Base-by-base conservation (phyloP, 148 eudicot genomes). In the Gaultheria prostrata region DNA sequence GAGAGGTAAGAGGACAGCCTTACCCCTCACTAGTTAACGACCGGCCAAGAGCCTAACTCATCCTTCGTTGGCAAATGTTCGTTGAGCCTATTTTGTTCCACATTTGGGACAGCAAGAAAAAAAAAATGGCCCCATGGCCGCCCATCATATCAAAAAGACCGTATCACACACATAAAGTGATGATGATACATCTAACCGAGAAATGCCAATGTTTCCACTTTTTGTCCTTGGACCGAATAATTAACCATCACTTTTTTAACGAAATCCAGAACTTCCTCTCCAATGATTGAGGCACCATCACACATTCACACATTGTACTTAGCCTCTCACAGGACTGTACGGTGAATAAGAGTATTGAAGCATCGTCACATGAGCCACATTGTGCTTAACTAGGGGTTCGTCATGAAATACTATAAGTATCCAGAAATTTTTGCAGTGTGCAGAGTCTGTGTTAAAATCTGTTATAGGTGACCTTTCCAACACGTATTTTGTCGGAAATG, bases 401-500 rank as follows among this genome's bases (percentile, higher is more conserved):
- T 79, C 82, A 50, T 61, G 61, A 45, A 70, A 65, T n/a, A n/a
- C n/a, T 76, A 70, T 80, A 21, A 59, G 2, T 80, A 71, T 80
- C 63, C 2, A 14, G 5, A 75, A 20, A 80, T 87, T 69, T 80
- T 83, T 87, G 86, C 92, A 93, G 97, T 95, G 97, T 88, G 97
- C 98, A 39, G 95, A 95, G 79, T 90, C 93, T 78, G 97, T 97
- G 10, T 88, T 95, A 48, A 75, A 89, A 84, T 95, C 94, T 30
- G 92, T 94, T 80, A 86, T 95, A 35, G 96, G 98, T 72, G 96
- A 94, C 82, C 97, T 95, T 84, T 80, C 94, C 20, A 90, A 92
- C 77, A 94, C 95, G 79, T 94, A 94, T 86, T 97, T 97, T 77
- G 94, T 94, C 24, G 98, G 99, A 82, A 97, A 97, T 89, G 95